Conservation (phyloP, 495 filamentous ascomycete species). For the Aspergillus funiculosus region DNA sequence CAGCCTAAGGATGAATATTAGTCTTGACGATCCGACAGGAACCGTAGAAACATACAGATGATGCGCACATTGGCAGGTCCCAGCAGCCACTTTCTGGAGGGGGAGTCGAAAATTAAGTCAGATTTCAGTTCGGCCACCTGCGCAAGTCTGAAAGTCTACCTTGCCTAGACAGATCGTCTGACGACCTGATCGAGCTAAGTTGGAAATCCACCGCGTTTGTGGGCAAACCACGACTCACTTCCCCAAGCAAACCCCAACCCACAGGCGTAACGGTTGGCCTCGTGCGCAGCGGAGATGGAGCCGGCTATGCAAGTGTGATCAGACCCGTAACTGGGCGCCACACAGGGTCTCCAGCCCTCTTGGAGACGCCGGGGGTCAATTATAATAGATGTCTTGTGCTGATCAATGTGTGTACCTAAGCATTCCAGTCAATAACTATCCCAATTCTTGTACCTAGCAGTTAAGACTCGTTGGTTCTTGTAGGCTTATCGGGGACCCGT, state of each 20-base stretch:
- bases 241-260: constrained; percentile 23
- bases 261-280: constrained; percentile 22
- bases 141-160: constrained; percentile 25
- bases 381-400: constrained; percentile 10
- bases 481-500: too few relatives aligned
- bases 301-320: constrained; percentile 41
- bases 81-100: constrained; percentile 35
- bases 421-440: constrained; percentile 24
- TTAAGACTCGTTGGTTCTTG: not conserved
- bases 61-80: constrained; percentile 40
- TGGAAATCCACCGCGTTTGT: constrained; percentile 27
- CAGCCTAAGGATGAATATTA: constrained; percentile 25
- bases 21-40: constrained; percentile 28
- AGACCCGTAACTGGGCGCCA: constrained; percentile 33
- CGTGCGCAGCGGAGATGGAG: constrained; percentile 24
- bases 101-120: constrained; percentile 25
- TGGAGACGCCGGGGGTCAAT: constrained; percentile 16
- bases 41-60: constrained; percentile 28
- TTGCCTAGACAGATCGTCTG: constrained; percentile 20
- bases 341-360: constrained; percentile 35
- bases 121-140: constrained; percentile 27
- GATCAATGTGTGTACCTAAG: constrained; percentile 29
- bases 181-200: constrained; percentile 20
- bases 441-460: not conserved
- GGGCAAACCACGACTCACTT: constrained; percentile 23